Evolutionary conservation across 108 stramenopile species (phyloP).

Genomic region (Aurantiochytrium sp.): DNA sequence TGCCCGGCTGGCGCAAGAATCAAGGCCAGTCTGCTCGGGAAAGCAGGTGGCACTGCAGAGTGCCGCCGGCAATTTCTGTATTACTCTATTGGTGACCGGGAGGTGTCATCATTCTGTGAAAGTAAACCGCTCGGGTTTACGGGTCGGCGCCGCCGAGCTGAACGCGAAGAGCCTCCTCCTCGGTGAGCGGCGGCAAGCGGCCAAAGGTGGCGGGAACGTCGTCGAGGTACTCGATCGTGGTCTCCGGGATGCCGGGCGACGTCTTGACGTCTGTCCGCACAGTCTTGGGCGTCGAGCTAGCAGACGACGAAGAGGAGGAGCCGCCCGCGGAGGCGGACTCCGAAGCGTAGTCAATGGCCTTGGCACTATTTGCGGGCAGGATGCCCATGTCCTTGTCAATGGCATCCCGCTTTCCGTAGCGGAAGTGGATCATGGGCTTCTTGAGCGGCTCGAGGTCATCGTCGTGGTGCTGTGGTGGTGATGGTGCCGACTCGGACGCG

Average conservation of each 20-base stretch:
- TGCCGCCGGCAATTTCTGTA: too few relatives aligned
- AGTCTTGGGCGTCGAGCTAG: background rate
- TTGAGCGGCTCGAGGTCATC: background rate
- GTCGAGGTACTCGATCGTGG: background rate
- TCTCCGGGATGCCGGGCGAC: background rate
- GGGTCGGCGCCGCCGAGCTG: constrained; percentile 27
- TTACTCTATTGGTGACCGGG: too few relatives aligned
- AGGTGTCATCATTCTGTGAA: too few relatives aligned
- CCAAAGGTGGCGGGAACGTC: background rate
- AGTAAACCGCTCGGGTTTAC: too few relatives aligned
- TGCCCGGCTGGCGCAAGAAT: too few relatives aligned
- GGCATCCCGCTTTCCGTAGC: constrained; percentile 14
- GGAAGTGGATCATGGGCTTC: background rate
- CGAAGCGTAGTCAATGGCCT: background rate
- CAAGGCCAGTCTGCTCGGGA: too few relatives aligned
- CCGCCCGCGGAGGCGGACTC: background rate
- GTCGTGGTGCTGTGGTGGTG: background rate
- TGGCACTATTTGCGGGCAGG: too few relatives aligned
- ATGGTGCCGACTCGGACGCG: too few relatives aligned
- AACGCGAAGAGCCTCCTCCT: background rate
- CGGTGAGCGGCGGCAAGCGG: background rate
- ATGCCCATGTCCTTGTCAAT: background rate
- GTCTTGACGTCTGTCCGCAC: background rate
- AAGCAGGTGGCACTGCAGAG: too few relatives aligned
- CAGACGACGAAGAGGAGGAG: background rate